Percentiles rank a stretch among this genome's conserved stretches.
Evolutionary conservation across 2,329 filamentous ascomycete species (phyloP).

Genomic region (Endoconidiophora polonica): DNA sequence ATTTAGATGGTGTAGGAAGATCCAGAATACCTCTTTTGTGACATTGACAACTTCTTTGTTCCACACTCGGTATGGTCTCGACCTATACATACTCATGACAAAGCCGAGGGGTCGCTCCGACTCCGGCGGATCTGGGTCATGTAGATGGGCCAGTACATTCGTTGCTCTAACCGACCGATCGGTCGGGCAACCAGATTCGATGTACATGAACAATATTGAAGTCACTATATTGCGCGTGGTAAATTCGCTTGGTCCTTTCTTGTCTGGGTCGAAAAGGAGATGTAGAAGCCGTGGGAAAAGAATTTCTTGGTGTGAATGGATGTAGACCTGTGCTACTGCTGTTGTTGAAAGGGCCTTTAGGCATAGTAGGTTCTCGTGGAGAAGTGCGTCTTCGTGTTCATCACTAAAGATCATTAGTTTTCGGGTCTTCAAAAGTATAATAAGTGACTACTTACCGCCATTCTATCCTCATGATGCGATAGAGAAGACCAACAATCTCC

Average conservation of each 20-base stretch:
- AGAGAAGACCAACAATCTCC: conserved; percentile 70
- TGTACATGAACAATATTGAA: conserved; percentile 75
- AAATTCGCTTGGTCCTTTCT: conserved; percentile 93
- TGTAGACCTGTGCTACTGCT: conserved; percentile 64
- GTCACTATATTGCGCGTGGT: conserved; percentile 83
- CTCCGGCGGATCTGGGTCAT: conserved; percentile 61
- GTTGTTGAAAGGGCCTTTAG: conserved; percentile 91
- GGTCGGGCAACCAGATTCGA: conserved; percentile 45
- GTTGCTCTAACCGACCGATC: conserved; percentile 53
- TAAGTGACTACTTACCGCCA: conserved; percentile 54
- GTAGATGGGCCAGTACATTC: conserved; percentile 62
- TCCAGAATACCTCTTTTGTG: conserved; percentile 98
- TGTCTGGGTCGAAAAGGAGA: conserved; percentile 94
- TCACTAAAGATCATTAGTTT: conserved; percentile 39
- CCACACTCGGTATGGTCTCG: conserved; percentile 84
- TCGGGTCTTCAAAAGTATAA: conserved; percentile 2
- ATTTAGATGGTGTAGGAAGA: conserved; percentile 89
- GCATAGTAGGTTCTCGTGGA: conserved; percentile 84
- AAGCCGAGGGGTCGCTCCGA: conserved; percentile 65
- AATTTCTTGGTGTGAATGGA: conserved; percentile 60
- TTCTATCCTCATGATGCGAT: conserved; percentile 87
- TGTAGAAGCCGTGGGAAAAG: conserved; percentile 73
- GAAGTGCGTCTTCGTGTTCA: conserved; percentile 83
- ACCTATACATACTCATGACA: conserved; percentile 73
- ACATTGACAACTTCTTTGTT: conserved; percentile 83